Evolutionary conservation across 2,329 filamentous ascomycete genomes (phyloP), one percentile per base, ranked within the genome.

Genomic region (Chrysoporthe austroafricana): DNA sequence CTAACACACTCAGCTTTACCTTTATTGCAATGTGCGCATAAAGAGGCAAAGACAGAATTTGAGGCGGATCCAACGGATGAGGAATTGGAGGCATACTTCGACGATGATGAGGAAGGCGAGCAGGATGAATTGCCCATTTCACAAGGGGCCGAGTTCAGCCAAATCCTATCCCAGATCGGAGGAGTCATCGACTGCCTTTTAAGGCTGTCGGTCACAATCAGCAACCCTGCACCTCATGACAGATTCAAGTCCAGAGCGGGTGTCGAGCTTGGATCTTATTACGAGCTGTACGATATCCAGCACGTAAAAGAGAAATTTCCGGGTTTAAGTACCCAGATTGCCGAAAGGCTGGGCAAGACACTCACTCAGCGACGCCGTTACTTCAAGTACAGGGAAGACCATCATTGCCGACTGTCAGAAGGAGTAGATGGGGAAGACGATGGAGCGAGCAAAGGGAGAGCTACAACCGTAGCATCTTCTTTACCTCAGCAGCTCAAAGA

Each of bases 301-400:
- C 50, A 63, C 50, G 62, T 63, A 21, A 32, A 11, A 11, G 48
- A 26, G 16, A 56, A 63, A 9, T 63, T 42, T 56, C 62, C 62
- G 3, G 14, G 52, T 1, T 26, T 56, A 1, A 34, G 39, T 52
- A 39, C 14, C n/a, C 36, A n/a, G 50, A 26, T 62, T 62, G 43
- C 60, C 4, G 32, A 50, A 26, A n/a, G 60, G 5, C 60, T 63
- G 13, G 62, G 62, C 0, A 56, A 16, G 48, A 34, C 34, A 26
- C 46, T 63, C 5, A 56, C 60, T 16, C 44, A 52, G 7, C 60
- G 60, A 4, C 60, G 50, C 16, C 26, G 43, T 14, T 54, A 63
- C 42, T 63, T 63, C 42, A 56, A 63, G 11, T 63, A 63, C 18
- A 62, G 62, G 13, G 62, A 63, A 7, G 62, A 63, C 34, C 62